phyloP scores from a whole-genome alignment of 176 grass and related monocot genomes.

The Dactylis glomerata region DNA sequence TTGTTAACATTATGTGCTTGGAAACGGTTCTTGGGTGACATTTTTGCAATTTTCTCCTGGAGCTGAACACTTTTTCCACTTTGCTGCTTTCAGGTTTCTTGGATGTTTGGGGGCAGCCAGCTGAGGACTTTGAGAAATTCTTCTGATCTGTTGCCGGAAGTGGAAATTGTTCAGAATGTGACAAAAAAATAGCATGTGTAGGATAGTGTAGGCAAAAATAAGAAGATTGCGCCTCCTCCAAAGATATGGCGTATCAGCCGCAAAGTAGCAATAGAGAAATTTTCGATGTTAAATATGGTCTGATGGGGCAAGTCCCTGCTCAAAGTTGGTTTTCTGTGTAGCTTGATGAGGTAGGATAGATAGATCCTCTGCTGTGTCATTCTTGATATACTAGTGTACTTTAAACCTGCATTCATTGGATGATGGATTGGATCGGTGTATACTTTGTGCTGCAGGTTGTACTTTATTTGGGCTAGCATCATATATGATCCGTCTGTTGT shows the following conservation, averaged over 20 bases:
- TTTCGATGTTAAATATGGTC: constrained; percentile 18
- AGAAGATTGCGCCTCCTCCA: constrained; percentile 15
- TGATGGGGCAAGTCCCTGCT: constrained; percentile 5
- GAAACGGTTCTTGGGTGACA: neutral
- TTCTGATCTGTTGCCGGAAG: constrained; percentile 30
- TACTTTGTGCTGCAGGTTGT: neutral
- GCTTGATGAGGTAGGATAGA: neutral
- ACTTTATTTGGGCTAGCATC: neutral
- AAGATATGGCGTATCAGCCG: constrained; percentile 15
- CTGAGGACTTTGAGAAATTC: constrained; percentile 57
- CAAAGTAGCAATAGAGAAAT: constrained; percentile 16
- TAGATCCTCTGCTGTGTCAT: neutral
- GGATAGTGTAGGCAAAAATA: constrained; percentile 39
- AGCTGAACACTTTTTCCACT: neutral
- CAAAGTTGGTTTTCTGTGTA: neutral
- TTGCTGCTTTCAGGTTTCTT: constrained; percentile 50
- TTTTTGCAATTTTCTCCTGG: neutral
- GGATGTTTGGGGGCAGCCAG: constrained; percentile 62
- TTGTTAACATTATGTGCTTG: neutral
- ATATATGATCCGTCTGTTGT: neutral
- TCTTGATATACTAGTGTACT: neutral
- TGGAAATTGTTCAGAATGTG: neutral
- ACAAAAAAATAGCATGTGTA: constrained; percentile 34
- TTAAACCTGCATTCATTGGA: neutral
- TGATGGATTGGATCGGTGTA: neutral